These are phyloP conservation scores for Papiliotrema fonsecae DNA, from an alignment of 1,284 basidiomycete species.

Conservation along the genomic window DNA sequence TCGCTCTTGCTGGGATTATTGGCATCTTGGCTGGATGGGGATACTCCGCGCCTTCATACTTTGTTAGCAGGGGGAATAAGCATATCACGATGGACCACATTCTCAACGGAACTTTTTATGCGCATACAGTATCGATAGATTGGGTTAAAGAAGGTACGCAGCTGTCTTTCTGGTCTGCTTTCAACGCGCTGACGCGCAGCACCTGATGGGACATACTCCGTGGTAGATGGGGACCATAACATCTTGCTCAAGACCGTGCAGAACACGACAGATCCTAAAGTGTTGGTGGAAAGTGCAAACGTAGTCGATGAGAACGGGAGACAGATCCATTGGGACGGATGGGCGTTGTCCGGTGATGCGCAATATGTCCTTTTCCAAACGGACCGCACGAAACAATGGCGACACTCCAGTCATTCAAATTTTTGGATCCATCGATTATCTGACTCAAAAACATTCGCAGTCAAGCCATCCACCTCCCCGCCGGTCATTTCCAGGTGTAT, in stretches of 20 bases:
- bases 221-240: conserved; percentile 53
- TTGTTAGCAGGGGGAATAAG: conserved; percentile 53
- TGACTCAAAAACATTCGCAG: conserved; percentile 61
- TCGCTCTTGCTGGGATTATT: conserved; percentile 33
- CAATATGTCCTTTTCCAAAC: conserved; percentile 75
- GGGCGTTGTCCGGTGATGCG: conserved; percentile 82
- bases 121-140: conserved; percentile 53
- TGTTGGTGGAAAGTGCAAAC: conserved; percentile 33
- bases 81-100: conserved; percentile 80
- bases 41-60: conserved; percentile 39
- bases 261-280: conserved; percentile 42
- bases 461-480: conserved; percentile 57
- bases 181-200: conserved; percentile 7
- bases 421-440: conserved; percentile 74
- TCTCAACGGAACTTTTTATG: conserved; percentile 78
- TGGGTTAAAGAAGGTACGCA: conserved; percentile 83
- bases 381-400: conserved; percentile 81
- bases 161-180: background rate
- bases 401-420: conserved; percentile 79
- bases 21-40: conserved; percentile 39
- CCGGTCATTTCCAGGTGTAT: conserved; percentile 69
- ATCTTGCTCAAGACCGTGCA: conserved; percentile 75
- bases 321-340: conserved; percentile 56
- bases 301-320: conserved; percentile 50
- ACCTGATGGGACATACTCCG: conserved; percentile 88